Percentiles rank a stretch among this genome's conserved stretches.
phyloP scores from a whole-genome alignment of 2,329 filamentous ascomycete species.

The Neofusicoccum sp. region DNA sequence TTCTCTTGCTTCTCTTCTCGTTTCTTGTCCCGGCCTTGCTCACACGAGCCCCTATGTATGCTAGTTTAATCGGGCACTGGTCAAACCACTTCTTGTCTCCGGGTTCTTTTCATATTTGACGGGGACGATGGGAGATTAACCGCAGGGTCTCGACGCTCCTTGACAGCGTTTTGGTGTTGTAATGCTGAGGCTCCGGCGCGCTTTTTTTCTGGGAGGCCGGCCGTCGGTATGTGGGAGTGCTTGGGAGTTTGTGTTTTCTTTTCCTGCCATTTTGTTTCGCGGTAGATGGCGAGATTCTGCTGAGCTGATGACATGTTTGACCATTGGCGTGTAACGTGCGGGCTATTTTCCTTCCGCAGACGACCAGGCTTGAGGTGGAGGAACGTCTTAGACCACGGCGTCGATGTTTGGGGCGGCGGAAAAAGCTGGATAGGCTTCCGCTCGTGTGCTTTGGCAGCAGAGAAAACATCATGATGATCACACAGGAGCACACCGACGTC shows the following conservation, averaged over 20 bases:
- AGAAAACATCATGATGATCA: no score
- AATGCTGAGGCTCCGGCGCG: not conserved
- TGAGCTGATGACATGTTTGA: no score
- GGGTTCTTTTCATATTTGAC: not conserved
- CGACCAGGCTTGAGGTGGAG: no score
- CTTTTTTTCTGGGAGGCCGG: not conserved
- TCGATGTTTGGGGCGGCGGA: no score
- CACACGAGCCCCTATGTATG: not conserved
- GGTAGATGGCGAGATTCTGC: not conserved
- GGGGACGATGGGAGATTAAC: not conserved
- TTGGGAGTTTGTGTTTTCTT: not conserved
- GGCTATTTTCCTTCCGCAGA: no score
- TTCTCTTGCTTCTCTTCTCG: not conserved
- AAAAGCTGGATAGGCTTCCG: no score
- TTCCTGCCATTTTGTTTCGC: not conserved
- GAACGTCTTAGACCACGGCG: no score
- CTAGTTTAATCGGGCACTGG: slow-evolving; percentile 17
- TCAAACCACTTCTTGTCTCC: not conserved
- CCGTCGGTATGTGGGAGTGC: not conserved
- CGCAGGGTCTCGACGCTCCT: not conserved
- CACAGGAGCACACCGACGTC: no score
- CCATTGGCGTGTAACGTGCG: no score
- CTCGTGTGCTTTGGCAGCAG: no score
- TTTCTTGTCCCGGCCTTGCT: not conserved
- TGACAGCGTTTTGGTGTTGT: not conserved